phyloP scores from a whole-genome alignment of 108 stramenopile genomes.

The Nitzschia sp. region DNA sequence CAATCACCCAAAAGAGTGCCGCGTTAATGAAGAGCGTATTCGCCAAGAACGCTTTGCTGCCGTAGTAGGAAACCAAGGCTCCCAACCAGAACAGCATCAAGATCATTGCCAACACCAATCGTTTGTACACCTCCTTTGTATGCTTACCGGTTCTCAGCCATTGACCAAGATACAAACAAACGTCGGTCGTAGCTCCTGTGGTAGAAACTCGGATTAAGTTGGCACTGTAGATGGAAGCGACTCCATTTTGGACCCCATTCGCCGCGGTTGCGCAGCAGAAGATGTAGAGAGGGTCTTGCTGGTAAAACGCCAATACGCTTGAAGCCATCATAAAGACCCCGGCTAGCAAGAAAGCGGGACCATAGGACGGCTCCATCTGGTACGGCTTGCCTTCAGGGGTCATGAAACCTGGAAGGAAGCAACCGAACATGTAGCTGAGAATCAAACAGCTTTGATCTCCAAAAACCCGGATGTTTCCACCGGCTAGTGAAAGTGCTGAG shows the following conservation, averaged over 20 bases:
- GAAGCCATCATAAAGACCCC: conserved; percentile 24
- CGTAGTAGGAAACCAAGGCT: conserved; percentile 12
- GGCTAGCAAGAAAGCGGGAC: conserved; percentile 50
- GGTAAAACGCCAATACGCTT: conserved; percentile 6
- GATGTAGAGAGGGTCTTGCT: conserved; percentile 3
- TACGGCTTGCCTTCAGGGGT: conserved; percentile 39
- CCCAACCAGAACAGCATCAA: conserved; percentile 30
- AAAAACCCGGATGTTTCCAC: conserved; percentile 12
- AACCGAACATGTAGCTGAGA: conserved; percentile 35
- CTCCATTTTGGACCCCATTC: conserved; percentile 48
- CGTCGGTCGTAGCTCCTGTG: conserved; percentile 49
- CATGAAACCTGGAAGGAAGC: conserved; percentile 29
- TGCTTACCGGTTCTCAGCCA: conserved; percentile 37
- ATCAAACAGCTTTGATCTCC: conserved; percentile 24
- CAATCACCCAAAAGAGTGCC: conserved; percentile 25
- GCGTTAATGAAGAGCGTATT: conserved; percentile 32
- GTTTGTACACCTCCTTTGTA: conserved; percentile 39
- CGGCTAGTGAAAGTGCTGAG: conserved; percentile 23
- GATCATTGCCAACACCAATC: conserved; percentile 20
- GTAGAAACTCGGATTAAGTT: conserved; percentile 46
- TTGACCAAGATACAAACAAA: conserved; percentile 39
- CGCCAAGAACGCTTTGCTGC: not conserved
- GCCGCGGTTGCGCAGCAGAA: conserved; percentile 44
- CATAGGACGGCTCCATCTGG: conserved; percentile 42
- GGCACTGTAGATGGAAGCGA: conserved; percentile 44